Conservation (phyloP, 2,329 filamentous ascomycete genomes). For the Neofusicoccum cordaticola region DNA sequence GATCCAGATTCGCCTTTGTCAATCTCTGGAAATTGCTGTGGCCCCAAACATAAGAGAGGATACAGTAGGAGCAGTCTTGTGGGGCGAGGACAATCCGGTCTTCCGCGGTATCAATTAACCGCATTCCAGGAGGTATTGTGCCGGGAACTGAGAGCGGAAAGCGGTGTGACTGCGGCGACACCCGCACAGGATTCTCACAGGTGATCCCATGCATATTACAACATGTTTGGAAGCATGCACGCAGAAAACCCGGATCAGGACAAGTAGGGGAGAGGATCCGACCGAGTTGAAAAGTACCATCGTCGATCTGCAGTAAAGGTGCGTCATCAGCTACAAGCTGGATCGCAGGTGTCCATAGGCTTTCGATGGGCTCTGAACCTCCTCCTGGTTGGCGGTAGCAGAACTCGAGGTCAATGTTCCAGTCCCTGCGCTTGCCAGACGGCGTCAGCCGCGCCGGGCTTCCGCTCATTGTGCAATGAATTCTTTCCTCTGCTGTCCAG, state of each 20-base stretch:
- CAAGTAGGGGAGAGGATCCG: neutral
- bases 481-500: neutral
- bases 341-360: neutral
- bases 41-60: too few species aligned
- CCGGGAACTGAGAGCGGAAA: neutral
- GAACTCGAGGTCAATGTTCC: neutral
- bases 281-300: neutral
- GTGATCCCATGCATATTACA: neutral
- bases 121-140: neutral
- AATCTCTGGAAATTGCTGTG: too few species aligned
- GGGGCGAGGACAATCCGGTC: too few species aligned
- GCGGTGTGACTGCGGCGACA: too few species aligned
- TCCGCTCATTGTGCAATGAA: neutral
- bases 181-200: neutral
- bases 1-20: too few species aligned
- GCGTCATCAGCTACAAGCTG: neutral
- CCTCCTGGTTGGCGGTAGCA: neutral
- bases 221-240: neutral
- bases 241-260: neutral
- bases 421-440: neutral
- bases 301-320: neutral
- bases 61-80: too few species aligned
- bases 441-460: neutral
- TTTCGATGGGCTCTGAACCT: neutral
- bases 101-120: neutral